A percentile compares a stretch with the other conserved stretches of the same genome.
phyloP scores from a whole-genome alignment of 495 filamentous ascomycete genomes.

The Beverwykella pulmonaria region DNA sequence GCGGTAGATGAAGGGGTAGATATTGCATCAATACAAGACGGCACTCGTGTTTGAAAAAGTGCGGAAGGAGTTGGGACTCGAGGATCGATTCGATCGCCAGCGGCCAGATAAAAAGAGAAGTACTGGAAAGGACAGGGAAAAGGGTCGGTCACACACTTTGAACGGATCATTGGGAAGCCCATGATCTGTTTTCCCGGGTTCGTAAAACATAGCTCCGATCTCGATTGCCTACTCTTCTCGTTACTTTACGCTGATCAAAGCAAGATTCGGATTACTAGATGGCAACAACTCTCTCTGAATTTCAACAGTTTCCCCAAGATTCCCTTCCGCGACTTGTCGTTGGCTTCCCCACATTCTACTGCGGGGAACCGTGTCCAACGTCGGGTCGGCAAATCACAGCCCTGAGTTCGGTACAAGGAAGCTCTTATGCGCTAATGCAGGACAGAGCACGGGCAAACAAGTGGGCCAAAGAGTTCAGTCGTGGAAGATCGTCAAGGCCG shows the following conservation, averaged over 20 bases:
- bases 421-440: background rate
- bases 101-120: too few species aligned
- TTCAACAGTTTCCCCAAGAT: too few species aligned
- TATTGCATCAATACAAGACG: too few species aligned
- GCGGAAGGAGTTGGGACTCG: too few species aligned
- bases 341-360: background rate
- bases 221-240: background rate
- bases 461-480: background rate
- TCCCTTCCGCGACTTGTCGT: background rate
- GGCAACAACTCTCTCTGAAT: too few species aligned
- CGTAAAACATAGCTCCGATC: conserved; percentile 34
- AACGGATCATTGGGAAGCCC: conserved; percentile 38
- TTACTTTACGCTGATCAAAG: too few species aligned
- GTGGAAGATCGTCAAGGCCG: background rate
- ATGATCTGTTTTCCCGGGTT: conserved; percentile 40
- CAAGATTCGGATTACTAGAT: too few species aligned
- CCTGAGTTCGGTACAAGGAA: background rate
- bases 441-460: background rate
- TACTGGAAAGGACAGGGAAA: background rate
- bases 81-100: too few species aligned
- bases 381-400: background rate
- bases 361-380: background rate
- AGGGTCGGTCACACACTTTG: conserved; percentile 29
- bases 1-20: too few species aligned
- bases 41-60: too few species aligned